Evolutionary conservation across 371 early-diverging fungal species (phyloP).

Genomic region (Dichotomocladium elegans): DNA sequence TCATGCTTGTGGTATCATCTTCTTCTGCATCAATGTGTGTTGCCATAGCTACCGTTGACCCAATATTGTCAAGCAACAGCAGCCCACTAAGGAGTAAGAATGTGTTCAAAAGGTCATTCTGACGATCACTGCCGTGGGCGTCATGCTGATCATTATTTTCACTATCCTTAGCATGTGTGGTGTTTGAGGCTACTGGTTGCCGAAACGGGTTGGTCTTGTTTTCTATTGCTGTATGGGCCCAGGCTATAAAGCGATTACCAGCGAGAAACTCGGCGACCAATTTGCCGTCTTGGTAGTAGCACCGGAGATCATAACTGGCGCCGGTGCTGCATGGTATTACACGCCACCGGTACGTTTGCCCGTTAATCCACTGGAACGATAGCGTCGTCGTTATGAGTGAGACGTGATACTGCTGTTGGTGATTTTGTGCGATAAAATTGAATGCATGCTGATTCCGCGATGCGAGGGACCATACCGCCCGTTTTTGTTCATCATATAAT

Average conservation of each 20-base stretch:
- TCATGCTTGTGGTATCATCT: constrained; percentile 17
- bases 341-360: constrained; percentile 14
- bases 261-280: constrained; percentile 8
- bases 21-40: too few relatives aligned
- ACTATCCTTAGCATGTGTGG: too few relatives aligned
- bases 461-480: constrained; percentile 21
- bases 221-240: not conserved
- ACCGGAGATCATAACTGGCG: constrained; percentile 8
- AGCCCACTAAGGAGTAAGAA: constrained; percentile 27
- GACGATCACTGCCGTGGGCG: too few relatives aligned
- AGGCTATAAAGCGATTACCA: not conserved
- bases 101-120: too few relatives aligned
- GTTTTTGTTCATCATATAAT: constrained; percentile 13
- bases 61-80: constrained; percentile 23
- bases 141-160: too few relatives aligned
- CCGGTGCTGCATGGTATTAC: constrained; percentile 1
- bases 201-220: constrained; percentile 5
- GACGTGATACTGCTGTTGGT: constrained; percentile 4
- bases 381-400: constrained; percentile 23
- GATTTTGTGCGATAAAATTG: constrained; percentile 6
- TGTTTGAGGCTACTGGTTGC: too few relatives aligned
- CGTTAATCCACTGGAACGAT: constrained; percentile 11
- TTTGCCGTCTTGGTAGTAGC: constrained; percentile 6
- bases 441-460: constrained; percentile 30
- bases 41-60: constrained; percentile 12